A percentile compares a stretch with the other conserved stretches of the same genome.
These are phyloP conservation scores for Claviceps citrina DNA, from an alignment of 2,329 filamentous ascomycete species.

Conservation along the genomic window DNA sequence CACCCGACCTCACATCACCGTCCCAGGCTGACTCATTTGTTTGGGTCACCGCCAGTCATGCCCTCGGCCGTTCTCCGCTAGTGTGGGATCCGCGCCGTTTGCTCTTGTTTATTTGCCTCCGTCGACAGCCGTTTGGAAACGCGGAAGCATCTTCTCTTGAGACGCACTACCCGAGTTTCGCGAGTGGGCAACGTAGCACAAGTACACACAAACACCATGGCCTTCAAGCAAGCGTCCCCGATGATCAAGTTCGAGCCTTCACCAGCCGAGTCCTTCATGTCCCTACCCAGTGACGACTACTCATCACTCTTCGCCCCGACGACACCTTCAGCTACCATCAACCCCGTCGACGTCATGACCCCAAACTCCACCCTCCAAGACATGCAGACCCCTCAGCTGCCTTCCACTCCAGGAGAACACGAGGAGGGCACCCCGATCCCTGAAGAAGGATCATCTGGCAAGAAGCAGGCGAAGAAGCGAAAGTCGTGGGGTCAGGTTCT, in stretches of 20 bases:
- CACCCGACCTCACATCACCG: slow-evolving; percentile 4
- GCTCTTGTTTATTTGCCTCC: too few species aligned
- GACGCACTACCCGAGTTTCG: too few species aligned
- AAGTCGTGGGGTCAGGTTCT: slow-evolving; percentile 98
- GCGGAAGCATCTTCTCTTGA: too few species aligned
- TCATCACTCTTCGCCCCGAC: slow-evolving; percentile 31
- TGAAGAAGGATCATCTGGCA: slow-evolving; percentile 26
- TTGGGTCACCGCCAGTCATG: slow-evolving; percentile 13
- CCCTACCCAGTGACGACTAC: slow-evolving; percentile 32
- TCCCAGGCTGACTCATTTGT: slow-evolving; percentile 10
- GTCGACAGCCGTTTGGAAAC: too few species aligned
- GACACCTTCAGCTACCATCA: slow-evolving; percentile 21
- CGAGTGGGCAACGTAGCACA: too few species aligned
- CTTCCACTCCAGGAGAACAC: slow-evolving; percentile 13
- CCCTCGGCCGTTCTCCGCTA: too few species aligned
- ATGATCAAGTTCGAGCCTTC: slow-evolving; percentile 38
- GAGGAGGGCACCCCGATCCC: slow-evolving; percentile 5
- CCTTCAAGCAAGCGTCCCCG: slow-evolving; percentile 25
- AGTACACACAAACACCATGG: slow-evolving; percentile 19
- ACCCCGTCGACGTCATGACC: slow-evolving; percentile 35
- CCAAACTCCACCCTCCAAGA: slow-evolving; percentile 26
- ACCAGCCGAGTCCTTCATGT: slow-evolving; percentile 38
- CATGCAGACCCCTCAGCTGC: slow-evolving; percentile 10
- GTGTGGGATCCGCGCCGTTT: too few species aligned
- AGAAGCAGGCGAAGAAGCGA: slow-evolving; percentile 77